Percentiles rank a stretch among this genome's conserved stretches.
phyloP scores from a whole-genome alignment of 192 early-diverging fungal genomes.

The Backusella tarrabulga region DNA sequence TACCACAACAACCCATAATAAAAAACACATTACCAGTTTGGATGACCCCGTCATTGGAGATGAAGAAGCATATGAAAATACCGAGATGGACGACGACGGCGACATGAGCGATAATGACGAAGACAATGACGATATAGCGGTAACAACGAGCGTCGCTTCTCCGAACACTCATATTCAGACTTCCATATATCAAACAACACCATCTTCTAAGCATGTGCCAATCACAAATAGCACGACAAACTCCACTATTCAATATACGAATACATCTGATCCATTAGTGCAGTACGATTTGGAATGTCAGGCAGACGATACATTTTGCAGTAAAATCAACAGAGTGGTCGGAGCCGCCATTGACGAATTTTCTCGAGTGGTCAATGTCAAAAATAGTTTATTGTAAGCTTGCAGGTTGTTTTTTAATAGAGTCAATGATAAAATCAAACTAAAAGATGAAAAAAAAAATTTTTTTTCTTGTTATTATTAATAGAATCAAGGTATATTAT shows the following conservation, averaged over 20 bases:
- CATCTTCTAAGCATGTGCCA: not conserved
- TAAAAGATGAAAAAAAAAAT: not conserved
- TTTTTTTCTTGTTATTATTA: not conserved
- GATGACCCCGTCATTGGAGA: not conserved
- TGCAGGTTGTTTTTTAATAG: not conserved
- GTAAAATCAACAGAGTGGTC: constrained; percentile 19
- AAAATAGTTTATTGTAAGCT: constrained; percentile 31
- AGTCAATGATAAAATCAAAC: not conserved
- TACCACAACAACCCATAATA: not conserved
- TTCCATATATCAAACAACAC: not conserved
- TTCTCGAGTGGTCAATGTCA: constrained; percentile 20
- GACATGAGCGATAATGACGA: not conserved
- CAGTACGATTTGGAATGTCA: constrained; percentile 20
- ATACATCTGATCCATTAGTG: constrained; percentile 15
- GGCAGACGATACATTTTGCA: constrained; percentile 27
- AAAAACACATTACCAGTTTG: not conserved
- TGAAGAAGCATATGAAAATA: not conserved
- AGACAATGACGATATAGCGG: not conserved
- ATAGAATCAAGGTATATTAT: not conserved
- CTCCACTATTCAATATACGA: constrained; percentile 18
- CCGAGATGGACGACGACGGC: not conserved
- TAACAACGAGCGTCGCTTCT: not conserved
- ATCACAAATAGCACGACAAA: constrained; percentile 1
- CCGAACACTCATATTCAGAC: not conserved
- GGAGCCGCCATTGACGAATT: constrained; percentile 25